phyloP scores from a whole-genome alignment of 1,139 yeast species.

The Debaryomyces udenii region DNA sequence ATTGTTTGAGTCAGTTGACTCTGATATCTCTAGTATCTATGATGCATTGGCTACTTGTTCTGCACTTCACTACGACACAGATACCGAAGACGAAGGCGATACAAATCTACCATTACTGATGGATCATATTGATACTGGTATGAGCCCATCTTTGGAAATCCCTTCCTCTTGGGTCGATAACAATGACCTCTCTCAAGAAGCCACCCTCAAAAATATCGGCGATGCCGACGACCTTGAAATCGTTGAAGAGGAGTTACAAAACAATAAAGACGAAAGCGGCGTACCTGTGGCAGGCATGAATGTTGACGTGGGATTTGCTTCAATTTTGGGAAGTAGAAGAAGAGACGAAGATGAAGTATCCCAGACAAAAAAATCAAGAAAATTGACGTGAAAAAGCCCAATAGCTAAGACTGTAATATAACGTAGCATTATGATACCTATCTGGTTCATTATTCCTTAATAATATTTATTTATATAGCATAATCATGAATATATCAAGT shows the following conservation, averaged over 20 bases:
- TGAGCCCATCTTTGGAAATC: conserved; percentile 19
- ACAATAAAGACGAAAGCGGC: conserved; percentile 18
- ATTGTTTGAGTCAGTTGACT: conserved; percentile 12
- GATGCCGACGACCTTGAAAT: conserved; percentile 42
- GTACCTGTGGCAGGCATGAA: conserved; percentile 43
- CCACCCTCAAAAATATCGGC: conserved; percentile 29
- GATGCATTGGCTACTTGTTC: conserved; percentile 44
- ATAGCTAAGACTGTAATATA: too few relatives aligned
- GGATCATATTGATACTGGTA: not conserved
- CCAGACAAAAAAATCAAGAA: conserved; percentile 2
- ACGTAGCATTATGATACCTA: not conserved
- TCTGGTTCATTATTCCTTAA: not conserved
- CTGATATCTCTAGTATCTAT: conserved; percentile 28
- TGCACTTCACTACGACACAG: conserved; percentile 38
- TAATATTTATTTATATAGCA: not conserved
- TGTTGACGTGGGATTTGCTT: conserved; percentile 45
- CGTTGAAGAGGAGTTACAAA: conserved; percentile 16
- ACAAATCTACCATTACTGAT: not conserved
- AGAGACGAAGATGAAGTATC: conserved; percentile 25
- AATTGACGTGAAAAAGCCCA: conserved; percentile 1
- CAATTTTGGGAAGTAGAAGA: conserved; percentile 38
- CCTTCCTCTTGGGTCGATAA: conserved; percentile 27
- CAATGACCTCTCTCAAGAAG: conserved; percentile 9
- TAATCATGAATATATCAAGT: not conserved
- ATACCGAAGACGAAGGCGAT: conserved; percentile 24